Evolutionary conservation across 805 yeast species (phyloP), one percentile per base, ranked within the genome.

Genomic region (Blastobotrys chiropterorum): DNA sequence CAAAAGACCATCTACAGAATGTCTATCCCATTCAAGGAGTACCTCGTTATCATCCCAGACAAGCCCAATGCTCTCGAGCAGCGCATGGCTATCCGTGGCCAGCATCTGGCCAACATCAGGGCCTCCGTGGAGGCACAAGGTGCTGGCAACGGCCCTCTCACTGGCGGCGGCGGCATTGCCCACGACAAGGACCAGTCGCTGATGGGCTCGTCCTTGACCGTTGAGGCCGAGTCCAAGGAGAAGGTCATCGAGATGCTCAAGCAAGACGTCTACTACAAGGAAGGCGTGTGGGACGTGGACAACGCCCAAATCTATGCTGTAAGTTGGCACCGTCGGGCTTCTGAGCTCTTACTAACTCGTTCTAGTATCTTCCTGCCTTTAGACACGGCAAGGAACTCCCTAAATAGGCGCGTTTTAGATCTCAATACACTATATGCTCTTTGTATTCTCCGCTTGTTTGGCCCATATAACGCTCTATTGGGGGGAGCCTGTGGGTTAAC

Each of bases 271-370:
- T 87, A 82, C 66, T 77, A 78, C 58, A 74, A 72, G 58, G 72
- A 74, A 38, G 90, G 89, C 1, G 76, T 87, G 54, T 87, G 95
- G 95, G 95, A 87, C 64, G 63, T 85, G 54, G 79, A 79, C 39
- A 76, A 73, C 50, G 83, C 78, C 16, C 62, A 82, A 56, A 78
- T 84, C 40, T 75, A 78, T 61, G 89, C 89, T 44, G 69, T 45
- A 19, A 45, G 47, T 45, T 26, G 34, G n/a, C n/a, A n/a, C n/a
- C n/a, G n/a, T n/a, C n/a, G n/a, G n/a, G n/a, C n/a, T n/a, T n/a
- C 17, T n/a, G 39, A 26, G 34, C 34, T 26, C 5, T 26, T 17
- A 17, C 46, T 43, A 43, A 43, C 46, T 13, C 17, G 19, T 8
- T 43, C 21, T 17, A 43, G 6, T 45, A 15, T 17, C 43, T 40